Evolutionary conservation across 768 basidiomycete genomes (phyloP), one percentile per base, ranked within the genome.

Genomic region (Filobasidium floriforme): DNA sequence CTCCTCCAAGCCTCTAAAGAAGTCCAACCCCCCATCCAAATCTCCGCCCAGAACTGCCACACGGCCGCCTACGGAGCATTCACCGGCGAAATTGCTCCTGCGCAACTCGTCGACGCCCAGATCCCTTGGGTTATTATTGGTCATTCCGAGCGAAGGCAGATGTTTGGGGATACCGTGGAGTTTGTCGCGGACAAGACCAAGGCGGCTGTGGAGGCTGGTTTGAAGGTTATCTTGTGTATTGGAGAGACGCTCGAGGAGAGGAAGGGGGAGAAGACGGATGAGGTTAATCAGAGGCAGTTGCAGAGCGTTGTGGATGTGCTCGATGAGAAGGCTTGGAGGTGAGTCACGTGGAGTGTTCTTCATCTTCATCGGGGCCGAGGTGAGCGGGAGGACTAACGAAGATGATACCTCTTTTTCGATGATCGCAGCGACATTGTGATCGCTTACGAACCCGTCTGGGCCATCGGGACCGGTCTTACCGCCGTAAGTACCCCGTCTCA

Each of bases 91-190:
- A 90, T 90, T 81, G 94, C 92, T 73, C 86, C 93, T 0, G 75
- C 82, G 1, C 93, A 97, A 80, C 87, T 98, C 71, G 84, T 82
- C 44, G 91, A 97, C 75, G 88, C 88, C n/a, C 83, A 82, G 7
- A 85, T 98, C 66, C 88, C 88, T 65, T 97, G 89, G 77, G 92
- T 96, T 71, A 88, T 99, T 79, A 85, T 97, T 60, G 94, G 94
- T 43, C 96, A 99, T 83, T 97, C 93, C 54, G 96, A 99, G 80
- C 89, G 96, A 70, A 88, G 96, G 68, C 88, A 90, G 9, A 78
- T 92, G 70, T 99, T 98, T 84, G 84, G 87, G 75, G 96, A 99
- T 79, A 84, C 87, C 32, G 90, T 89, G 65, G 86, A 85, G 63
- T 70, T 87, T 54, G 87, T 98, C 68, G 93, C 90, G 12, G 81